These are phyloP conservation scores for Apiospora sp. DNA, from an alignment of 2,329 filamentous ascomycete genomes.

Conservation along the genomic window DNA sequence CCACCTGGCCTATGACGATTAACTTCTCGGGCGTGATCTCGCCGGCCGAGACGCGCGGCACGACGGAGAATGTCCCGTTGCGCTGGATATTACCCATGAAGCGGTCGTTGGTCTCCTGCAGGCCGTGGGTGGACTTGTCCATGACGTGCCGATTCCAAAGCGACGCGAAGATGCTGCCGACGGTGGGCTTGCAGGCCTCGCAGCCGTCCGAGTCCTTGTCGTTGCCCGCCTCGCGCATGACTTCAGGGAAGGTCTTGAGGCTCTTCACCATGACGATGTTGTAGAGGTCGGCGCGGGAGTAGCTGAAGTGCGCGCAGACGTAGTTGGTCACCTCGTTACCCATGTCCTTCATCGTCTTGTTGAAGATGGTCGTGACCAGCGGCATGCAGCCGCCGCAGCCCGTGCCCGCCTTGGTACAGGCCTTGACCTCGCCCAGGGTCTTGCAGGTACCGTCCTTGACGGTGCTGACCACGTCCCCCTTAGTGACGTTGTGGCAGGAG, in stretches of 20 bases:
- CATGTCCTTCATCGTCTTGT: slow-evolving; percentile 84
- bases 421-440: slow-evolving; percentile 82
- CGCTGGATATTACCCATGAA: slow-evolving; percentile 91
- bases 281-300: slow-evolving; percentile 88
- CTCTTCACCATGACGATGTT: slow-evolving; percentile 86
- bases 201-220: slow-evolving; percentile 79
- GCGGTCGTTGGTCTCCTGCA: slow-evolving; percentile 91
- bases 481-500: slow-evolving; percentile 91
- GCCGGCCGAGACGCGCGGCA: slow-evolving; percentile 82
- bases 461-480: slow-evolving; percentile 76
- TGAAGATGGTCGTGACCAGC: slow-evolving; percentile 88
- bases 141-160: slow-evolving; percentile 87
- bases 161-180: slow-evolving; percentile 82
- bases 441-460: slow-evolving; percentile 84
- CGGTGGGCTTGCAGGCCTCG: slow-evolving; percentile 84
- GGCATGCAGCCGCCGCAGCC: slow-evolving; percentile 92
- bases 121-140: slow-evolving; percentile 71
- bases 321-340: slow-evolving; percentile 89
- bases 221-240: slow-evolving; percentile 82
- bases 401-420: slow-evolving; percentile 90
- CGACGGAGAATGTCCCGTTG: slow-evolving; percentile 89
- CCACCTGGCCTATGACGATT: slow-evolving; percentile 83
- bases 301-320: slow-evolving; percentile 83
- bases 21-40: slow-evolving; percentile 90
- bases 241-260: slow-evolving; percentile 73